Evolutionary conservation across 495 filamentous ascomycete species (phyloP).

Genomic region (Hyaloscypha bicolor): DNA sequence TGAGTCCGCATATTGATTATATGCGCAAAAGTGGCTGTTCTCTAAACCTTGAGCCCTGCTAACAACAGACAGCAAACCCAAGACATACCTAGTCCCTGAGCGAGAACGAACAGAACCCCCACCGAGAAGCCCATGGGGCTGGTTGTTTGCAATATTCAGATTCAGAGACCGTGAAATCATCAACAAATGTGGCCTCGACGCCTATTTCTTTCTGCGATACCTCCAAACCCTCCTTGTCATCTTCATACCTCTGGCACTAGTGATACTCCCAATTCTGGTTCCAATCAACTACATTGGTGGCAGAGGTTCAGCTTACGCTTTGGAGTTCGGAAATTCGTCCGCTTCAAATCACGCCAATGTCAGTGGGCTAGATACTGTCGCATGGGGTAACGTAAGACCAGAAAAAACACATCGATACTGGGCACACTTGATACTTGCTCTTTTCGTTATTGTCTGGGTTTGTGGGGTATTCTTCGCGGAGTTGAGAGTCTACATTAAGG

Average conservation of each 20-base stretch:
- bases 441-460: slow-evolving; percentile 80
- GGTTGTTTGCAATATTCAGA: slow-evolving; percentile 71
- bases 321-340: slow-evolving; percentile 18
- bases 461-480: slow-evolving; percentile 89
- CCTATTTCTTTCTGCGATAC: slow-evolving; percentile 97
- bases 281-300: slow-evolving; percentile 80
- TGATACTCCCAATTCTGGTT: slow-evolving; percentile 84
- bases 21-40: background rate
- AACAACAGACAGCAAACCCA: slow-evolving; percentile 63
- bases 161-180: slow-evolving; percentile 87
- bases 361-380: slow-evolving; percentile 75
- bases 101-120: slow-evolving; percentile 77
- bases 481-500: slow-evolving; percentile 85
- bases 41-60: slow-evolving; percentile 23
- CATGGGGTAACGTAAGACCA: slow-evolving; percentile 88
- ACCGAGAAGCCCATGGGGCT: slow-evolving; percentile 67
- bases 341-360: slow-evolving; percentile 47
- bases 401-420: slow-evolving; percentile 75
- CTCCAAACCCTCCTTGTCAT: slow-evolving; percentile 91
- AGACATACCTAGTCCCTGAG: slow-evolving; percentile 90
- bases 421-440: slow-evolving; percentile 83
- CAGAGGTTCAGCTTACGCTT: slow-evolving; percentile 49
- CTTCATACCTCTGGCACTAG: slow-evolving; percentile 75
- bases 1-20: slow-evolving; percentile 42
- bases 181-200: slow-evolving; percentile 92